Base-by-base conservation (phyloP, 139 green algal genomes). In the Auxenochlorella pyrenoidosa region DNA sequence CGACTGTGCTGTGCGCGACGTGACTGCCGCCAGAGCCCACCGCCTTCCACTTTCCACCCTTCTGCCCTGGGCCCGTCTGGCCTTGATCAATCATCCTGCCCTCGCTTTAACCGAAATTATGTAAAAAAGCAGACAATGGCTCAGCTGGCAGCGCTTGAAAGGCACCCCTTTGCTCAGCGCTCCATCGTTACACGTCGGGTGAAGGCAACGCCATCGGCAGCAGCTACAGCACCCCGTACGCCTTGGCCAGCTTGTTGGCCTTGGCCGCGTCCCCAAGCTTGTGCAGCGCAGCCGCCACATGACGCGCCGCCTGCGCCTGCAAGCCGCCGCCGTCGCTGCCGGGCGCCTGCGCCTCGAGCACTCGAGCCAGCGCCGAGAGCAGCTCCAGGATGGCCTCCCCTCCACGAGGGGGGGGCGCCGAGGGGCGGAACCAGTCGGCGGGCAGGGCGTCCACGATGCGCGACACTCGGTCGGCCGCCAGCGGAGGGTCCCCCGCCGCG, bases 381-480 rank as follows among this genome's bases (percentile, higher is more conserved):
- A 88, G 58, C 34, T 87, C 70, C 1, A 78, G 19, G 16, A 92
- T 26, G 60, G 83, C 54, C 40, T 79, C 71, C 40, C 73, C 24
- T n/a, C 60, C 59, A 43, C 40, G n/a, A 5, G 81, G 81, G 26
- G 81, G 79, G 0, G 78, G 80, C 16, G 63, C 40, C 15, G 65
- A 68, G 5, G 30, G 10, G 0, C 63, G 36, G 84, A 93, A 93
- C 90, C 91, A 96, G 4, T 89, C 81, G 13, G 79, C 58, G 0
- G 91, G 90, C 80, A 96, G 51, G 13, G 75, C 84, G 6, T 24
- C 77, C 80, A 85, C 89, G 5, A 94, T 87, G 28, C 90, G 89
- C 41, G 92, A 90, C 13, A 78, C 85, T 4, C 91, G 79, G 44
- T 90, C 87, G 6, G 94, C 90, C 1, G 91, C 93, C n/a, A 94